A percentile compares a stretch with the other conserved stretches of the same genome.
Evolutionary conservation across 2,329 filamentous ascomycete genomes (phyloP).

Genomic region (Trichoderma atroviride): DNA sequence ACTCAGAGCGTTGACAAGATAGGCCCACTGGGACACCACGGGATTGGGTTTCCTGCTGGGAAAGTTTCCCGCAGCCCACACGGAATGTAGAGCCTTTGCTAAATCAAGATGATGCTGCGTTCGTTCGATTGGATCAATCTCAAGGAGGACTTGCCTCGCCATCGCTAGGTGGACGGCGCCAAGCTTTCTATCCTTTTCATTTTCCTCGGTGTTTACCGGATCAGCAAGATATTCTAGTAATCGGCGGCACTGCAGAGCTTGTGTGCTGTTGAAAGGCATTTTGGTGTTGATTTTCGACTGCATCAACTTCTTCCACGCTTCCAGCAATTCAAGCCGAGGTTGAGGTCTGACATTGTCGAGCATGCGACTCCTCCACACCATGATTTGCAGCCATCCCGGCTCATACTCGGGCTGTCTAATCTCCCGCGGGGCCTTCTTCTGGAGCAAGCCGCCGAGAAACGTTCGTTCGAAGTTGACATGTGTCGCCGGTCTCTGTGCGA

Average conservation of each 20-base stretch:
- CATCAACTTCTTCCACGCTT: conserved; percentile 68
- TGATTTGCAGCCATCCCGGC: conserved; percentile 72
- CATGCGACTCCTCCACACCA: conserved; percentile 66
- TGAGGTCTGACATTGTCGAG: conserved; percentile 68
- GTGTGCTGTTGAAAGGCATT: conserved; percentile 62
- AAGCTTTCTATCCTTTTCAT: conserved; percentile 39
- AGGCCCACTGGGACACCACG: conserved; percentile 36
- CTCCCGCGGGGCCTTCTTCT: conserved; percentile 61
- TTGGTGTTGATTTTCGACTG: conserved; percentile 52
- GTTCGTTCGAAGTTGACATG: conserved; percentile 41
- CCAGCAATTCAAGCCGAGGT: conserved; percentile 60
- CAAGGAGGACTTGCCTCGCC: conserved; percentile 49
- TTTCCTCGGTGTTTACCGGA: conserved; percentile 31
- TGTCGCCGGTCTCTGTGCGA: conserved; percentile 31
- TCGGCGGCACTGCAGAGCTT: conserved; percentile 59
- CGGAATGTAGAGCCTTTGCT: conserved; percentile 47
- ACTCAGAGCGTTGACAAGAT: conserved; percentile 48
- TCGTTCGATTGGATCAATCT: conserved; percentile 47
- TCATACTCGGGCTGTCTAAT: conserved; percentile 65
- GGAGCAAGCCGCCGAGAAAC: conserved; percentile 64
- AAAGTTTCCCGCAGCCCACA: conserved; percentile 31
- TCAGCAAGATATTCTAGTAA: conserved; percentile 64
- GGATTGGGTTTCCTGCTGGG: conserved; percentile 29
- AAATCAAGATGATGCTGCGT: conserved; percentile 52
- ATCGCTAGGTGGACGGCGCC: conserved; percentile 47